Base-by-base conservation (phyloP, 208 protist genomes). In the Wallacemonas sp. region DNA sequence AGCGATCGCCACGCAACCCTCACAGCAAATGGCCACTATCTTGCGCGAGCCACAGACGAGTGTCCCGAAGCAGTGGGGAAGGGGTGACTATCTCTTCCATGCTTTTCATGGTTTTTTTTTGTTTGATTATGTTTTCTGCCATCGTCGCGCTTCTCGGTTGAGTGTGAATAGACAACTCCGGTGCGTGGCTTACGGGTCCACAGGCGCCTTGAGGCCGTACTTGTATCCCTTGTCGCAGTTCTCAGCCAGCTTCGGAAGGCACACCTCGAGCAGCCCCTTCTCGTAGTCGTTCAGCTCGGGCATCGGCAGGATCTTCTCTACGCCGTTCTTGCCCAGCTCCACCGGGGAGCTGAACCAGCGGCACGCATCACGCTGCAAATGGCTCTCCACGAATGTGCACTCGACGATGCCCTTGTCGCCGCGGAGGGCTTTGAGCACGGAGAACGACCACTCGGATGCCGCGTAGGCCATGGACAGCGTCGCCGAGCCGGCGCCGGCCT, bases 261-360 rank as follows among this genome's bases (percentile, higher is more conserved):
- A 80, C 34, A 66, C 78, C 24, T 93, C 82, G 15, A 97, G 63
- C 39, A 94, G 71, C 39, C 61, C 38, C 61, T 84, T 61, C 65
- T 94, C 87, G 44, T 87, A 83, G 29, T 44, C 63, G 54, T 68
- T 87, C 27, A 93, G 46, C 29, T 77, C 21, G 73, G 80, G 82
- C 71, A 93, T 55, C 19, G 87, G 81, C 52, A 85, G 61, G 12
- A 89, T 68, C 29, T 77, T 62, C 63, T 79, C 79, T n/a, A 94
- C 86, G 13, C 90, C 90, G 38, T 79, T 37, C 61, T 67, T 74
- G 34, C 95, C 93, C 38, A 98, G 78, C 63, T 85, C 78, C 32
- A 95, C 80, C 24, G 67, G 78, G 36, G 85, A 89, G 26, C 85
- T 75, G 76, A 97, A 97, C 73, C 81, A 95, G n/a, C 46, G 60